These are phyloP conservation scores for Gomphus sp. DNA, from an alignment of 1,284 basidiomycete species.

Conservation along the genomic window DNA sequence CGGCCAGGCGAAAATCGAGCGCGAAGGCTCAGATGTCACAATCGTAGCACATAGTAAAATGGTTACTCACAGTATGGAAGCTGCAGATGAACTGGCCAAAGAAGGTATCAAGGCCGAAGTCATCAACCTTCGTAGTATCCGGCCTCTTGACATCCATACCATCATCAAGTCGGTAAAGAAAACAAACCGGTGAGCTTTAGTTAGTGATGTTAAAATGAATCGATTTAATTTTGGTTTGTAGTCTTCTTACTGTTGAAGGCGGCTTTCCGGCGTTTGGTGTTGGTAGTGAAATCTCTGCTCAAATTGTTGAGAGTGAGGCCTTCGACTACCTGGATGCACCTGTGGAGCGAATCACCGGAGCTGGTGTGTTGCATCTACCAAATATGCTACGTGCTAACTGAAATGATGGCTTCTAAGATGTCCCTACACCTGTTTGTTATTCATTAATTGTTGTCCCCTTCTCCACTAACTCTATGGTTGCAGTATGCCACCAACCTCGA, in stretches of 20 bases:
- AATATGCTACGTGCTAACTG: conserved; percentile 15
- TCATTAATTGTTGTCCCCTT: conserved; percentile 7
- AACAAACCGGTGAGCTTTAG: conserved; percentile 71
- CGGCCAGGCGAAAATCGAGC: conserved; percentile 96
- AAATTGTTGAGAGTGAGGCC: conserved; percentile 91
- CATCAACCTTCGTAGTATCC: conserved; percentile 92
- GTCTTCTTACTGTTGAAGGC: conserved; percentile 91
- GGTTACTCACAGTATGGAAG: conserved; percentile 89
- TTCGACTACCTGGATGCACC: conserved; percentile 98
- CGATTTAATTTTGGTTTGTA: conserved; percentile 19
- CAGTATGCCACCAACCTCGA: conserved; percentile 90
- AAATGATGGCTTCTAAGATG: conserved; percentile 31
- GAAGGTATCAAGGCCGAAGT: conserved; percentile 98
- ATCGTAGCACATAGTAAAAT: conserved; percentile 97
- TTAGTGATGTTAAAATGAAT: conserved; percentile 1
- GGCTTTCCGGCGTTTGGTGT: conserved; percentile 99
- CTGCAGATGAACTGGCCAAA: conserved; percentile 88
- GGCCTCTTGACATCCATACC: conserved; percentile 95
- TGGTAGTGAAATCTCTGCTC: conserved; percentile 95
- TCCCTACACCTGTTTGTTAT: conserved; percentile 86
- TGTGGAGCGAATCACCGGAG: conserved; percentile 95
- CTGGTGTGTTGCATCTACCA: conserved; percentile 31
- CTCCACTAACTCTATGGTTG: conserved; percentile 11
- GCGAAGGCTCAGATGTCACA: conserved; percentile 87
- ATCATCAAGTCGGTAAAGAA: conserved; percentile 97